A percentile compares a stretch with the other conserved stretches of the same genome.
These are phyloP conservation scores for Stipa capillata DNA, from an alignment of 176 grass and related monocot species.

Conservation along the genomic window DNA sequence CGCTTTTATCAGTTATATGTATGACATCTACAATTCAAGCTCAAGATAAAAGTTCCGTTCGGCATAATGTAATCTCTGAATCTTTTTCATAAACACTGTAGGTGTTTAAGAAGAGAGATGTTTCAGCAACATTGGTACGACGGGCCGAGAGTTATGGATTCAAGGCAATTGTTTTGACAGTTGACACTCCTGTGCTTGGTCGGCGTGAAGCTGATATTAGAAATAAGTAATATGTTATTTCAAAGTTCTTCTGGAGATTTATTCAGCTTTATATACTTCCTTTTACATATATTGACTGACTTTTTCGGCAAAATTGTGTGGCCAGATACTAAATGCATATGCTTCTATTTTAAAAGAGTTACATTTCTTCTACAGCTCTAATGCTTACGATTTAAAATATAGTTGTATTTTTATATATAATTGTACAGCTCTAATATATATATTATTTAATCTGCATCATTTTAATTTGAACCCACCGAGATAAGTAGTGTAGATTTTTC, in stretches of 20 bases:
- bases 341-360: background rate
- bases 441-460: background rate
- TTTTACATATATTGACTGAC: background rate
- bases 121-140: constrained; percentile 53
- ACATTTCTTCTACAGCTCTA: background rate
- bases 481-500: no score
- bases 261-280: background rate
- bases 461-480: background rate
- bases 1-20: constrained; percentile 97
- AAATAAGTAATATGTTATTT: constrained; percentile 48
- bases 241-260: background rate
- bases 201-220: constrained; percentile 78
- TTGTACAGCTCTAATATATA: background rate
- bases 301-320: no score
- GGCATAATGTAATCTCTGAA: background rate
- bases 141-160: constrained; percentile 70
- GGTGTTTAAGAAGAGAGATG: constrained; percentile 69
- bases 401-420: no score
- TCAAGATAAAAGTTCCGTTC: background rate
- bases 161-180: constrained; percentile 85
- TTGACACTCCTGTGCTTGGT: constrained; percentile 71
- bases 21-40: constrained; percentile 7
- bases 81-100: constrained; percentile 2
- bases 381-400: background rate
- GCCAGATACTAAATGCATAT: background rate